Percentiles rank a stretch among this genome's conserved stretches.
These are phyloP conservation scores for Calonectria crousiana DNA, from an alignment of 2,329 filamentous ascomycete genomes.

Conservation along the genomic window DNA sequence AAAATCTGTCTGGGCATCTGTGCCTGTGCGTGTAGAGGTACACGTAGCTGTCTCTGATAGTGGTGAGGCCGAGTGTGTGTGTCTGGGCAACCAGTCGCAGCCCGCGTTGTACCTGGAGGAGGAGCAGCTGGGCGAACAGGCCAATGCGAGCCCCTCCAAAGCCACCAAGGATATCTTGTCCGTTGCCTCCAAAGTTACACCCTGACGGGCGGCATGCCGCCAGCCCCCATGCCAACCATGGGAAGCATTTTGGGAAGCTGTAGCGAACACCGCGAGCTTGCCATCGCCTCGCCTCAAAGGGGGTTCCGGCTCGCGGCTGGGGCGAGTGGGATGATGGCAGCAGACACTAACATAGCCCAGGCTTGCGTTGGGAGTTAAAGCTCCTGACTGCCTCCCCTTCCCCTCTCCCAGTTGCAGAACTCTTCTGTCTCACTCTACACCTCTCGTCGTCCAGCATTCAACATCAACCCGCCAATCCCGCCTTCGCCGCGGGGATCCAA, in stretches of 20 bases:
- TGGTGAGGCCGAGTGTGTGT: conserved; percentile 12
- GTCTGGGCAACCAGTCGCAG: conserved; percentile 7
- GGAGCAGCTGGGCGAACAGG: neutral
- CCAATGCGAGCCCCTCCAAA: neutral
- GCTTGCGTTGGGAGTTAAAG: conserved; percentile 9
- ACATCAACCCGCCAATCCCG: conserved; percentile 27
- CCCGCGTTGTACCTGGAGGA: conserved; percentile 2
- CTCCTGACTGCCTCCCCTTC: neutral
- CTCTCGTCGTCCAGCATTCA: neutral
- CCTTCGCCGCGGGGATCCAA: conserved; percentile 33
- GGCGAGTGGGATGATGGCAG: neutral
- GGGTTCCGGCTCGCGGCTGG: neutral
- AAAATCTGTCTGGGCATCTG: conserved; percentile 36
- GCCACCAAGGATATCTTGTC: neutral
- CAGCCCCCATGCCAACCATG: neutral
- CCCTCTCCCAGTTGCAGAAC: neutral
- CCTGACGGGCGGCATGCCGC: conserved; percentile 13
- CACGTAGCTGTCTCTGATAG: conserved; percentile 4
- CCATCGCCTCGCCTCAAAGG: neutral
- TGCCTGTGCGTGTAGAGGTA: conserved; percentile 13
- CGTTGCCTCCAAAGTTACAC: neutral
- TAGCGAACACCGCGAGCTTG: neutral
- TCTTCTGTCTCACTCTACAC: conserved; percentile 1
- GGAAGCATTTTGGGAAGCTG: conserved; percentile 15
- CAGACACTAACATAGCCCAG: neutral